Evolutionary conservation across 2,329 filamentous ascomycete species (phyloP).

Genomic region (Akanthomyces uredinophilus): DNA sequence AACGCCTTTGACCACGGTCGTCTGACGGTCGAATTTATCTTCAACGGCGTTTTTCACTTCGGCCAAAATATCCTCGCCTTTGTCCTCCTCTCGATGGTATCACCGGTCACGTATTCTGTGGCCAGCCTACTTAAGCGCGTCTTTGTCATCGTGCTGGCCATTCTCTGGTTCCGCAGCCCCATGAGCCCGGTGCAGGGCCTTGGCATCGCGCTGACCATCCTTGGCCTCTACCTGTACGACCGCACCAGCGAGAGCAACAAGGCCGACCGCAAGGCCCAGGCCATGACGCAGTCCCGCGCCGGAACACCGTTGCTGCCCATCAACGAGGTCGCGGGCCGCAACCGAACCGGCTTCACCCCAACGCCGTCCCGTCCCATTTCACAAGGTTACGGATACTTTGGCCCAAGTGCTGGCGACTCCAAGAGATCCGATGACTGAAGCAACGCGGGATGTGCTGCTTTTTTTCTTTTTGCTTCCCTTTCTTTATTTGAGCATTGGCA

Average conservation of each 20-base stretch:
- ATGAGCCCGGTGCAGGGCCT: slow-evolving; percentile 78
- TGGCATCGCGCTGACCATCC: slow-evolving; percentile 82
- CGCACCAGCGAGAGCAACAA: slow-evolving; percentile 83
- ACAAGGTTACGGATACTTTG: slow-evolving; percentile 43
- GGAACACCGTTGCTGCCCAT: slow-evolving; percentile 60
- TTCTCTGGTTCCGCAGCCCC: slow-evolving; percentile 91
- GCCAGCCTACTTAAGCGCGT: slow-evolving; percentile 95
- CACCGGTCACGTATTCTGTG: slow-evolving; percentile 94
- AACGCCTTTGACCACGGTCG: slow-evolving; percentile 73
- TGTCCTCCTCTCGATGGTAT: slow-evolving; percentile 84
- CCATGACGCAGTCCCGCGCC: slow-evolving; percentile 42
- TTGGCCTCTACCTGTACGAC: slow-evolving; percentile 94
- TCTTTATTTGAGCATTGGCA: background rate
- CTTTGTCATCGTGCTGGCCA: slow-evolving; percentile 90
- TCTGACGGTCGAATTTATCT: slow-evolving; percentile 77
- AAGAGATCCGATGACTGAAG: slow-evolving; percentile 51
- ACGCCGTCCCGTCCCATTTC: background rate
- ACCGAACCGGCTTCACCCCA: background rate
- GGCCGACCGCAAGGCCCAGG: slow-evolving; percentile 74
- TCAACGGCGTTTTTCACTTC: slow-evolving; percentile 97
- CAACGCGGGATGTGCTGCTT: slow-evolving; percentile 3
- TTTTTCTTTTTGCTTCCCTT: background rate
- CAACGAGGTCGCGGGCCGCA: slow-evolving; percentile 24
- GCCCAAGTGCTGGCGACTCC: slow-evolving; percentile 39
- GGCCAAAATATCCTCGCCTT: slow-evolving; percentile 95